Conservation (phyloP, 257 asterid genomes). For the Craterostigma plantagineum region DNA sequence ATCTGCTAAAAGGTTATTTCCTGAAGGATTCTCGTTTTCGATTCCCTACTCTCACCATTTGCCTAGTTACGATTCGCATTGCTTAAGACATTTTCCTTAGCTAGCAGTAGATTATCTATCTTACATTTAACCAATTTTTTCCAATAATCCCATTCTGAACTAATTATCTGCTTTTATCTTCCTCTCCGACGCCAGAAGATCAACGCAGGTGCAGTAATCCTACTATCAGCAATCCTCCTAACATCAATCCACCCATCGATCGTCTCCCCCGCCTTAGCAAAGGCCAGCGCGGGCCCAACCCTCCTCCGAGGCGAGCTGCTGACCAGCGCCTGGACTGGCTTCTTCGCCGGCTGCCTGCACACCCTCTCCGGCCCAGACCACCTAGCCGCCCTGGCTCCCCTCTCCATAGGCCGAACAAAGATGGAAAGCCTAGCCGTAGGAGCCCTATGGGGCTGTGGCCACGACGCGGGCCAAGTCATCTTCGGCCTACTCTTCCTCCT, state of each 20-base stretch:
- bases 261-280: slow-evolving; percentile 59
- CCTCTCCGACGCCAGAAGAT: slow-evolving; percentile 29
- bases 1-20: too few relatives aligned
- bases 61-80: neutral
- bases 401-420: slow-evolving; percentile 70
- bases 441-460: slow-evolving; percentile 99
- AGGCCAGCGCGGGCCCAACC: slow-evolving; percentile 28
- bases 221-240: slow-evolving; percentile 41
- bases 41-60: too few relatives aligned
- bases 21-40: too few relatives aligned
- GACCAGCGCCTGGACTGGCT: slow-evolving; percentile 93
- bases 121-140: too few relatives aligned
- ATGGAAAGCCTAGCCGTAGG: slow-evolving; percentile 93
- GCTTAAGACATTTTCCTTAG: neutral
- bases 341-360: slow-evolving; percentile 96
- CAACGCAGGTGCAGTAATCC: slow-evolving; percentile 29
- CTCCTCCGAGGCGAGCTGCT: slow-evolving; percentile 42
- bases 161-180: too few relatives aligned
- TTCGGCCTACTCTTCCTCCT: slow-evolving; percentile 71
- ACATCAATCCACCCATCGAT: slow-evolving; percentile 41
- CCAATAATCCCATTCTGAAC: too few relatives aligned
- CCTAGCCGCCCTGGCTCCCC: slow-evolving; percentile 96
- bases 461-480: slow-evolving; percentile 86
- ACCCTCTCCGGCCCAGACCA: slow-evolving; percentile 95
- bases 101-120: neutral